These are phyloP conservation scores for Emergomyces orientalis DNA, from an alignment of 2,329 filamentous ascomycete species.

Conservation along the genomic window DNA sequence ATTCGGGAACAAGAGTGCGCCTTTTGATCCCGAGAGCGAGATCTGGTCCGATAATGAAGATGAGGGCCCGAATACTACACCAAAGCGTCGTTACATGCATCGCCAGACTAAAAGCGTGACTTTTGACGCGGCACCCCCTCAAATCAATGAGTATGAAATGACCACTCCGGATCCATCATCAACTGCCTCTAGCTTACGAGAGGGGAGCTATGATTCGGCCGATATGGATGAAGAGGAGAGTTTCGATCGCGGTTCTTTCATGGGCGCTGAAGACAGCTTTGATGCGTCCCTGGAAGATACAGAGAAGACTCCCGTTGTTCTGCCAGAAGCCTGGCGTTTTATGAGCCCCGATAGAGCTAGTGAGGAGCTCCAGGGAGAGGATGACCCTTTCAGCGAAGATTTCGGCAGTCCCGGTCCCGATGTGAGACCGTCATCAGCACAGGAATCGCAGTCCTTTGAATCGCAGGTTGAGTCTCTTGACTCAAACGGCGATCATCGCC, in stretches of 20 bases:
- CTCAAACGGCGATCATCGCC: slow-evolving; percentile 72
- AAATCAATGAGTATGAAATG: slow-evolving; percentile 97
- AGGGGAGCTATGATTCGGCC: slow-evolving; percentile 81
- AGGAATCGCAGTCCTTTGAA: slow-evolving; percentile 30
- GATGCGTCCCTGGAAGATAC: slow-evolving; percentile 92
- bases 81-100: slow-evolving; percentile 59
- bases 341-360: slow-evolving; percentile 58
- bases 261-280: slow-evolving; percentile 75
- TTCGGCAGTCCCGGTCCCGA: slow-evolving; percentile 58
- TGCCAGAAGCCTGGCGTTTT: slow-evolving; percentile 88
- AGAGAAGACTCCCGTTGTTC: slow-evolving; percentile 94
- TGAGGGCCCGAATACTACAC: slow-evolving; percentile 50
- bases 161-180: slow-evolving; percentile 94
- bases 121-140: slow-evolving; percentile 85
- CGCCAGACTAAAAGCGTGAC: slow-evolving; percentile 94
- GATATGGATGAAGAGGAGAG: slow-evolving; percentile 63
- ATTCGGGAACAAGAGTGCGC: slow-evolving; percentile 49
- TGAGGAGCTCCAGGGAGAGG: slow-evolving; percentile 45
- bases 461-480: slow-evolving; percentile 62
- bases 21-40: slow-evolving; percentile 58
- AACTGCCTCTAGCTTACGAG: slow-evolving; percentile 76
- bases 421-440: slow-evolving; percentile 41
- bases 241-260: slow-evolving; percentile 47
- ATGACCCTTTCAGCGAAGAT: slow-evolving; percentile 57
- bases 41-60: slow-evolving; percentile 60